These are phyloP conservation scores for Candida oleophila DNA, from an alignment of 805 yeast genomes.

Conservation along the genomic window DNA sequence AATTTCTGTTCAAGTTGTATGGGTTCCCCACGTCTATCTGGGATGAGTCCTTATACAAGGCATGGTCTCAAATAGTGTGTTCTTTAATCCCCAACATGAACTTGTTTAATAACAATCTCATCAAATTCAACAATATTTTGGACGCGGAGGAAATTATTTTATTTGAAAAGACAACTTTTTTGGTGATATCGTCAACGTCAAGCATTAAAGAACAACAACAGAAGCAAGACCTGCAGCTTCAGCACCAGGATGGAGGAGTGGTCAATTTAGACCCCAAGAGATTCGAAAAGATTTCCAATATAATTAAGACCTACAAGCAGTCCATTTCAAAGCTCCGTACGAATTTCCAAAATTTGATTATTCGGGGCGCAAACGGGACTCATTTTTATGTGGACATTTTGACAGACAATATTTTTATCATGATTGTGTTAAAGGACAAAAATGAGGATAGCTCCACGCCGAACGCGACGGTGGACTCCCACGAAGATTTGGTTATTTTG, in stretches of 20 bases:
- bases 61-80: slow-evolving; percentile 96
- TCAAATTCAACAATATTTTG: slow-evolving; percentile 67
- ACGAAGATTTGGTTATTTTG: slow-evolving; percentile 47
- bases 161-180: slow-evolving; percentile 90
- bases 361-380: slow-evolving; percentile 55
- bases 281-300: slow-evolving; percentile 90
- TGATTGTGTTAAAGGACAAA: slow-evolving; percentile 51
- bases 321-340: slow-evolving; percentile 85
- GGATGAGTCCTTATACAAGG: slow-evolving; percentile 94
- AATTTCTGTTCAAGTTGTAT: slow-evolving; percentile 59
- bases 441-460: slow-evolving; percentile 12
- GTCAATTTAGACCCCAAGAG: slow-evolving; percentile 75
- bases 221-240: slow-evolving; percentile 6
- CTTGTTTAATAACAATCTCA: slow-evolving; percentile 70
- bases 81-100: slow-evolving; percentile 91
- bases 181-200: slow-evolving; percentile 68
- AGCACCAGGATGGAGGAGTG: slow-evolving; percentile 10
- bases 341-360: slow-evolving; percentile 72
- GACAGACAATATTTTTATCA: slow-evolving; percentile 60
- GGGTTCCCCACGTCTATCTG: slow-evolving; percentile 96
- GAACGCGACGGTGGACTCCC: slow-evolving; percentile 32
- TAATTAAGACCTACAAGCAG: slow-evolving; percentile 91
- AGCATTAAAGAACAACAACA: slow-evolving; percentile 31
- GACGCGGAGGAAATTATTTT: slow-evolving; percentile 88
- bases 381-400: slow-evolving; percentile 53